Base-by-base conservation (phyloP, 805 yeast species). In the Suhomyces kilbournensis region DNA sequence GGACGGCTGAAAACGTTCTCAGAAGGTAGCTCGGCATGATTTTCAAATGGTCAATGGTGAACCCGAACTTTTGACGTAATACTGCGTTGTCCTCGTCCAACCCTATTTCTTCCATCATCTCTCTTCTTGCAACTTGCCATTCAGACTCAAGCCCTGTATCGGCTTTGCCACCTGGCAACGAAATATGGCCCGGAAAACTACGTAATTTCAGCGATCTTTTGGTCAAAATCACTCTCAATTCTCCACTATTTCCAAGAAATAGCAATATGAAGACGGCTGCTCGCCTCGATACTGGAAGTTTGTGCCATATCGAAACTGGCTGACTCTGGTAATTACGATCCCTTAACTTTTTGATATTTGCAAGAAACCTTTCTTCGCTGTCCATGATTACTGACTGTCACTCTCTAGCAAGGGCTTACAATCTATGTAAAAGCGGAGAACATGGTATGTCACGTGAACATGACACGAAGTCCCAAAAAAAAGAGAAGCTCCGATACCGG, bases 121-220 rank as follows among this genome's bases (percentile, higher is more conserved):
- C 98, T 30, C 98, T 74, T 53, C 96, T 74, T 0, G 97, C 86
- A 39, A 86, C 85, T 44, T 80, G 78, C 77, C 86, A 85, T 52
- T 88, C 89, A 12, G 79, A 68, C 59, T 90, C 90, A 17, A 79
- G 72, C 0, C 78, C 82, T 42, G 59, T 63, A 66, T 92, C 97
- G 4, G 96, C 91, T 63, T 86, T 89, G 7, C 97, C 98, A 2
- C 98, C 98, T 3, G 98, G 98, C 7, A 92, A 74, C 1, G 97
- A 90, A 5, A 88, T 88, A 66, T 92, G 97, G 4, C 97, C 97
- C 0, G 94, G 87, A 70, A 91, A 92, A 49, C 81, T 81, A 47
- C 83, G 75, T 60, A 93, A 74, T 35, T 78, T 74, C 46, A 86
- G 75, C 2, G 96, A 84, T 55, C 98, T 70, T 59, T 87, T 84